Percentiles rank a stretch among this genome's conserved stretches.
phyloP scores from a whole-genome alignment of 2,329 filamentous ascomycete species.

The Alternaria brassicicola region DNA sequence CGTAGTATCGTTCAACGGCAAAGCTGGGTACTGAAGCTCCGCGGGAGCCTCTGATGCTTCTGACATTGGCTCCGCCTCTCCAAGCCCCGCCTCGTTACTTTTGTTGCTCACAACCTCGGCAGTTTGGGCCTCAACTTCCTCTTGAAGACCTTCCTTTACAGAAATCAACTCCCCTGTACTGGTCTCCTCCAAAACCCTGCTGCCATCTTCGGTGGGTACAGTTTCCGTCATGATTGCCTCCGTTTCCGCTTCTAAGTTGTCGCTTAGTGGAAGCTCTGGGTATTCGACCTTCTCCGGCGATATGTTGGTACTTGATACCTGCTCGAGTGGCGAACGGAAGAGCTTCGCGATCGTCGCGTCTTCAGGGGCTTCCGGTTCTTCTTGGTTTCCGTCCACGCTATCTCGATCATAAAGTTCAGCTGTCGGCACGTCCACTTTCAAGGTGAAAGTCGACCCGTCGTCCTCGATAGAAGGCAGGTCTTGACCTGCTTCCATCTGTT shows the following conservation, averaged over 20 bases:
- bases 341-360: slow-evolving; percentile 29
- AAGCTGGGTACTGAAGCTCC: slow-evolving; percentile 20
- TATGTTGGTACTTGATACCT: background rate
- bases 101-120: background rate
- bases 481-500: background rate
- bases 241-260: background rate
- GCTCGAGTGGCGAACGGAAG: slow-evolving; percentile 33
- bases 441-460: slow-evolving; percentile 26
- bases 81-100: background rate
- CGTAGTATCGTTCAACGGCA: slow-evolving; percentile 6
- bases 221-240: background rate
- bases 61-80: background rate
- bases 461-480: slow-evolving; percentile 5
- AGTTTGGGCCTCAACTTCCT: background rate
- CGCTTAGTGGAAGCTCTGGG: slow-evolving; percentile 21
- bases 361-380: slow-evolving; percentile 8
- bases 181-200: background rate
- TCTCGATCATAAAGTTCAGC: slow-evolving; percentile 16
- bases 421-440: slow-evolving; percentile 19
- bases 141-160: background rate
- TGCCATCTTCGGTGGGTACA: background rate
- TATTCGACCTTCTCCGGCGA: slow-evolving; percentile 23
- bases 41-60: background rate
- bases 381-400: slow-evolving; percentile 4
- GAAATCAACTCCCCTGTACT: background rate